phyloP scores from a whole-genome alignment of 116 monocot species.

The Dioscorea cayenensis region DNA sequence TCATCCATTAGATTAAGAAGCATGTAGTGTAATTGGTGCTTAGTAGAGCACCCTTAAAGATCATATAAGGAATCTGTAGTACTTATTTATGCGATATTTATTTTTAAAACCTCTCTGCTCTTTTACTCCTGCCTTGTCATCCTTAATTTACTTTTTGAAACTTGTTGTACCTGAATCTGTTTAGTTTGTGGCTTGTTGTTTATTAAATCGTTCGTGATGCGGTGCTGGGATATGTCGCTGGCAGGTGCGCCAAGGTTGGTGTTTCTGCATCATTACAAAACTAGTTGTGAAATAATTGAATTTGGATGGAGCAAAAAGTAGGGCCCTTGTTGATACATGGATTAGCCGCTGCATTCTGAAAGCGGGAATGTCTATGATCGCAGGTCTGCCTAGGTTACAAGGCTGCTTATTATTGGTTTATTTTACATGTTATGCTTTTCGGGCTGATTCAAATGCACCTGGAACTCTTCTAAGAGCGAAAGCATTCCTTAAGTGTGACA shows the following conservation, averaged over 20 bases:
- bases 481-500: too few species aligned
- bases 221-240: slow-evolving; percentile 86
- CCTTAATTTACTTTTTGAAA: background rate
- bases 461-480: too few species aligned
- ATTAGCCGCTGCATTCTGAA: slow-evolving; percentile 85
- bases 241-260: slow-evolving; percentile 66
- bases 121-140: background rate
- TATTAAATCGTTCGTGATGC: slow-evolving; percentile 5
- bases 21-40: too few species aligned
- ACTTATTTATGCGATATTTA: too few species aligned
- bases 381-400: slow-evolving; percentile 22
- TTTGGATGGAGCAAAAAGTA: slow-evolving; percentile 97
- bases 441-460: too few species aligned
- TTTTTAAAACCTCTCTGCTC: too few species aligned
- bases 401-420: background rate
- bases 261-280: slow-evolving; percentile 76
- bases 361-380: slow-evolving; percentile 93
- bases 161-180: background rate
- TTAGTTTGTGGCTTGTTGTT: background rate
- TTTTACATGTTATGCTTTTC: background rate
- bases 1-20: too few species aligned
- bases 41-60: background rate
- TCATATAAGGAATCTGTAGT: background rate
- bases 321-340: slow-evolving; percentile 96
- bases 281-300: slow-evolving; percentile 96